Percentiles rank a stretch among this genome's conserved stretches.
Conservation (phyloP, 169 alveolate species). For the Cryptosporidium muris region DNA sequence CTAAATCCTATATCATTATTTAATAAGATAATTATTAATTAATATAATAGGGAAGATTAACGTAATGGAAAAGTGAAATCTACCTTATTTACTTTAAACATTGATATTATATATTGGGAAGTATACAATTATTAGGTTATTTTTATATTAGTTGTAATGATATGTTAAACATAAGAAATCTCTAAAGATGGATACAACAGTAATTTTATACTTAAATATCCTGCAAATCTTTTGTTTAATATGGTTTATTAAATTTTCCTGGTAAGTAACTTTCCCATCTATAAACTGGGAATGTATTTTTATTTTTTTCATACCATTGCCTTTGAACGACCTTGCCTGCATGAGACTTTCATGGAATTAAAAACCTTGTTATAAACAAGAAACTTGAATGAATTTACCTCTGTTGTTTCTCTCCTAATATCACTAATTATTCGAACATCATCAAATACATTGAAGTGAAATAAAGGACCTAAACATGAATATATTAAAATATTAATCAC, state of each 20-base stretch:
- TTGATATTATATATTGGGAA: background rate
- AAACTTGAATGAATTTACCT: background rate
- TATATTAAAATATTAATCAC: background rate
- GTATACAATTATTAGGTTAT: background rate
- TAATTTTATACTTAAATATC: background rate
- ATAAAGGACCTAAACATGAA: constrained; percentile 70
- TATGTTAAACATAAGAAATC: background rate
- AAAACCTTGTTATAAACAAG: background rate
- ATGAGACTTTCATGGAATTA: constrained; percentile 67
- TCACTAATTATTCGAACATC: constrained; percentile 72
- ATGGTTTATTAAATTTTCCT: constrained; percentile 58
- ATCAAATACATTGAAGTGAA: constrained; percentile 76
- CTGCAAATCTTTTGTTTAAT: constrained; percentile 13
- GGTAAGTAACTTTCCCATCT: constrained; percentile 77
- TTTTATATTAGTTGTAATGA: background rate
- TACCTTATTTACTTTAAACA: background rate
- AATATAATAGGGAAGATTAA: background rate
- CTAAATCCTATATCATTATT: constrained; percentile 25
- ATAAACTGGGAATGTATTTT: constrained; percentile 81
- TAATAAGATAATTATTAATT: background rate
- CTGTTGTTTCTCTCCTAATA: constrained; percentile 74
- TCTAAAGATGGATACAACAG: no score
- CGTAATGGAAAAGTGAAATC: background rate
- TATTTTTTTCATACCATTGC: constrained; percentile 80
- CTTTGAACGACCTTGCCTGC: constrained; percentile 80